These are phyloP conservation scores for Mycena leptocephala DNA, from an alignment of 768 basidiomycete species.

Conservation along the genomic window DNA sequence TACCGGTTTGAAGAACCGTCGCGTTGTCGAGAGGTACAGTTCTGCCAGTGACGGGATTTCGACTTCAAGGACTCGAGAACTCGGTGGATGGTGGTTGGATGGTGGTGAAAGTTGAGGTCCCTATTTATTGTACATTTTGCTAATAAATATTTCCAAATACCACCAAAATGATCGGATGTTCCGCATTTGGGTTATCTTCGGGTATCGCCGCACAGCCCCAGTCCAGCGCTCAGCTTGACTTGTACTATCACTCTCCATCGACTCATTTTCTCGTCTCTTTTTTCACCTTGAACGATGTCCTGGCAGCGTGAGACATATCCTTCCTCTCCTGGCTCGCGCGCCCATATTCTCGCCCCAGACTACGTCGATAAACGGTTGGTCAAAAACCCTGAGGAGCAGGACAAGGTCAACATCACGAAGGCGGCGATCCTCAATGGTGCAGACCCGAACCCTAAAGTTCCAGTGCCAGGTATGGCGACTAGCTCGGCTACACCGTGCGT, in stretches of 20 bases:
- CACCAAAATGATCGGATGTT: slow-evolving; percentile 1
- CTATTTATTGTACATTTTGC: neutral
- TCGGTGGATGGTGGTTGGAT: neutral
- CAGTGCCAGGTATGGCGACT: no score
- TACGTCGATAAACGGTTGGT: slow-evolving; percentile 90
- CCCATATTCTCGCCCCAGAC: slow-evolving; percentile 57
- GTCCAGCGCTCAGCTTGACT: neutral
- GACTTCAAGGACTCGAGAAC: no score
- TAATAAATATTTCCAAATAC: neutral
- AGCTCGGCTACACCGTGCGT: slow-evolving; percentile 74
- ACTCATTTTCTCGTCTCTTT: slow-evolving; percentile 22
- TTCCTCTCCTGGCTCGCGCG: neutral
- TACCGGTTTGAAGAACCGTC: no score
- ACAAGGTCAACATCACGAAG: slow-evolving; percentile 77
- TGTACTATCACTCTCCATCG: slow-evolving; percentile 36
- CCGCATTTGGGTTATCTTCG: slow-evolving; percentile 21
- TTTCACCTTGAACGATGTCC: slow-evolving; percentile 31
- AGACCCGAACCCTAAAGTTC: no score
- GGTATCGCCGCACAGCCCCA: slow-evolving; percentile 26
- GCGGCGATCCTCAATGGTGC: no score
- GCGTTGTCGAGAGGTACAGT: no score
- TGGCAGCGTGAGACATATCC: slow-evolving; percentile 30
- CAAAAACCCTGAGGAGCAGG: no score
- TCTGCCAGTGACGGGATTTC: no score
- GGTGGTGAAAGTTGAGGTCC: neutral